A percentile compares a stretch with the other conserved stretches of the same genome.
phyloP scores from a whole-genome alignment of 208 protist species.

The Herpetomonas samuelpessoai region DNA sequence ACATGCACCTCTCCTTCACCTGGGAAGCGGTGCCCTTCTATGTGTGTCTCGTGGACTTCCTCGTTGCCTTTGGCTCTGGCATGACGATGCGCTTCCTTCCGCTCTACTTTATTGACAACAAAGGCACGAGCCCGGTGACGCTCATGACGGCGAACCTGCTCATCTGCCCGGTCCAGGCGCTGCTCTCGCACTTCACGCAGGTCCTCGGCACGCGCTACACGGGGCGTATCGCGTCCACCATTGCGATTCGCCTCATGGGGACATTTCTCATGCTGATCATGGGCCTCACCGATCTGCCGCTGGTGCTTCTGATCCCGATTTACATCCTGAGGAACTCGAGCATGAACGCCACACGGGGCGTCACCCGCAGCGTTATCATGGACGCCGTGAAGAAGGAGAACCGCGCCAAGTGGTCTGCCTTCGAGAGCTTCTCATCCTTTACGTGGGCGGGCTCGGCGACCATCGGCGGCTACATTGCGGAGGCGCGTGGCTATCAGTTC shows the following conservation, averaged over 20 bases:
- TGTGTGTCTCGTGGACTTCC: constrained; percentile 40
- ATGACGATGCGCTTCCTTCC: constrained; percentile 55
- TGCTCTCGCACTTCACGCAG: constrained; percentile 12
- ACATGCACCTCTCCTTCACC: constrained; percentile 8
- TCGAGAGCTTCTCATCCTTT: constrained; percentile 62
- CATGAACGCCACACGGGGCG: constrained; percentile 65
- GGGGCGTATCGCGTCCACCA: constrained; percentile 31
- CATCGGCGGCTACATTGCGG: constrained; percentile 45
- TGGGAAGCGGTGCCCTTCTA: constrained; percentile 37
- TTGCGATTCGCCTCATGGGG: constrained; percentile 33
- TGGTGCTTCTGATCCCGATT: constrained; percentile 1
- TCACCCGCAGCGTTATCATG: constrained; percentile 74
- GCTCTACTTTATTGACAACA: constrained; percentile 31
- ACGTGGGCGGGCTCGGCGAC: constrained; percentile 67
- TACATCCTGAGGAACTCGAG: constrained; percentile 45
- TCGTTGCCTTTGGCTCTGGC: constrained; percentile 45
- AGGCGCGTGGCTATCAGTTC: constrained; percentile 35
- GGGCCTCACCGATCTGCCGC: neutral
- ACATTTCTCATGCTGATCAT: constrained; percentile 23
- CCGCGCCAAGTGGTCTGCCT: constrained; percentile 57
- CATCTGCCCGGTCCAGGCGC: constrained; percentile 22
- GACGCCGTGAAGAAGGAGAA: constrained; percentile 41
- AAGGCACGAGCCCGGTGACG: constrained; percentile 17
- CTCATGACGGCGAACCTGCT: constrained; percentile 34
- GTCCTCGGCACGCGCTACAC: constrained; percentile 18